Evolutionary conservation across 495 filamentous ascomycete species (phyloP).

Genomic region (Neurospora sp.): DNA sequence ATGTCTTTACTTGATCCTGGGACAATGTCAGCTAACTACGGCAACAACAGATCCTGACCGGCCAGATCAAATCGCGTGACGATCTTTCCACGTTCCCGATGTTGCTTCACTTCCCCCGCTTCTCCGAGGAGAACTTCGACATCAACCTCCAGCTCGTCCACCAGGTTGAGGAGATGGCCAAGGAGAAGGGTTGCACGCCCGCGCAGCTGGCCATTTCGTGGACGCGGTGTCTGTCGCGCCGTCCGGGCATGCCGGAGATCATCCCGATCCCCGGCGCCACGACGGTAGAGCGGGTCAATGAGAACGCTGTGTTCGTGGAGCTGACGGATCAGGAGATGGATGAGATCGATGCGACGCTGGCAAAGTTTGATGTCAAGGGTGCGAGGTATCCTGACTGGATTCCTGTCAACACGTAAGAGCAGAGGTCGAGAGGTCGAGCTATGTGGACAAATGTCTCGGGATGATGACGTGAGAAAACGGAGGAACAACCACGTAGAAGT

Average conservation of each 20-base stretch:
- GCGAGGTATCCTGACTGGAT: constrained; percentile 26
- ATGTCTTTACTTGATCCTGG: no score
- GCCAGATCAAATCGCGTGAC: constrained; percentile 46
- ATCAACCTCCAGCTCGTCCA: constrained; percentile 63
- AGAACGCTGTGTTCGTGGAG: constrained; percentile 39
- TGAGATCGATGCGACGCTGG: constrained; percentile 39
- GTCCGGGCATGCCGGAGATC: constrained; percentile 56
- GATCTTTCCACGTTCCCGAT: constrained; percentile 55
- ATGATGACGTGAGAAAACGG: background rate
- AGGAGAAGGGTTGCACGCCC: constrained; percentile 57
- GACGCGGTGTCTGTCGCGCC: constrained; percentile 43
- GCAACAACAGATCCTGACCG: constrained; percentile 36
- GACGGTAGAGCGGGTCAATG: constrained; percentile 32
- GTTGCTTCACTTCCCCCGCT: constrained; percentile 48
- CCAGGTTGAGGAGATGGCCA: constrained; percentile 56
- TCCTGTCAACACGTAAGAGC: constrained; percentile 23
- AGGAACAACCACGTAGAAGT: background rate
- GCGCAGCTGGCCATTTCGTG: constrained; percentile 74
- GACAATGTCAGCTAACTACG: background rate
- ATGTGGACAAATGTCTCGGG: background rate
- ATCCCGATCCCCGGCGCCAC: constrained; percentile 78
- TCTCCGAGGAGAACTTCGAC: constrained; percentile 58
- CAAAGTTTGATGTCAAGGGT: constrained; percentile 32
- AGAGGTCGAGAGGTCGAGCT: background rate
- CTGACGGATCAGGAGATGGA: constrained; percentile 39